phyloP scores from a whole-genome alignment of 176 grass and related monocot genomes.

The Aegilops speltoides region DNA sequence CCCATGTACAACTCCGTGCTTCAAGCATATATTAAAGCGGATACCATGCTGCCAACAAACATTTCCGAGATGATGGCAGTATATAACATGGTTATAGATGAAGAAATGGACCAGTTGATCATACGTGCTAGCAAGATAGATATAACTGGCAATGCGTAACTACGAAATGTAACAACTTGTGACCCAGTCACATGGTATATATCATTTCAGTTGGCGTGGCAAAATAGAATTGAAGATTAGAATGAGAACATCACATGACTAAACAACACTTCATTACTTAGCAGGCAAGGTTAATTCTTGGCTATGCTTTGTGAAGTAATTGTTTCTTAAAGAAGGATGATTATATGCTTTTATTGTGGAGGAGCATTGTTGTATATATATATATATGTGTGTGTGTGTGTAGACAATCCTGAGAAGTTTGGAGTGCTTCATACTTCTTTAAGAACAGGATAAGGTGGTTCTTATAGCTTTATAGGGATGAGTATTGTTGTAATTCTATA shows the following conservation, averaged over 20 bases:
- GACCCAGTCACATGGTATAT: background rate
- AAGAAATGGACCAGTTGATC: too few species aligned
- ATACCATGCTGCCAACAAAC: background rate
- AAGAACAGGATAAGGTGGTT: background rate
- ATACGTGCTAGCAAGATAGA: background rate
- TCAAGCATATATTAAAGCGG: slow-evolving; percentile 46
- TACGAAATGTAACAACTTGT: background rate
- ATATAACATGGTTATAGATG: too few species aligned
- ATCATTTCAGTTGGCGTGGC: background rate
- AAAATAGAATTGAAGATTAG: background rate
- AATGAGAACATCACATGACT: background rate
- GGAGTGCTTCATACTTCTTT: too few species aligned
- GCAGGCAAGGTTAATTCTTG: background rate
- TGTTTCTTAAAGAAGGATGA: background rate
- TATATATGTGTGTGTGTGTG: too few species aligned
- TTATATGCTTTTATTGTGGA: too few species aligned
- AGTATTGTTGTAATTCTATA: too few species aligned
- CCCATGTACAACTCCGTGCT: slow-evolving; percentile 67
- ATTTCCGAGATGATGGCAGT: too few species aligned
- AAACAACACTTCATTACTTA: background rate
- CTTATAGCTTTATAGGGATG: background rate
- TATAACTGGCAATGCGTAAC: slow-evolving; percentile 13
- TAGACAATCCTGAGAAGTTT: too few species aligned
- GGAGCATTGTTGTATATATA: too few species aligned
- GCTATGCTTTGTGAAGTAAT: background rate